Percentiles rank a stretch among this genome's conserved stretches.
phyloP scores from a whole-genome alignment of 352 stramenopile genomes.

The Phytopythium oedochilum region DNA sequence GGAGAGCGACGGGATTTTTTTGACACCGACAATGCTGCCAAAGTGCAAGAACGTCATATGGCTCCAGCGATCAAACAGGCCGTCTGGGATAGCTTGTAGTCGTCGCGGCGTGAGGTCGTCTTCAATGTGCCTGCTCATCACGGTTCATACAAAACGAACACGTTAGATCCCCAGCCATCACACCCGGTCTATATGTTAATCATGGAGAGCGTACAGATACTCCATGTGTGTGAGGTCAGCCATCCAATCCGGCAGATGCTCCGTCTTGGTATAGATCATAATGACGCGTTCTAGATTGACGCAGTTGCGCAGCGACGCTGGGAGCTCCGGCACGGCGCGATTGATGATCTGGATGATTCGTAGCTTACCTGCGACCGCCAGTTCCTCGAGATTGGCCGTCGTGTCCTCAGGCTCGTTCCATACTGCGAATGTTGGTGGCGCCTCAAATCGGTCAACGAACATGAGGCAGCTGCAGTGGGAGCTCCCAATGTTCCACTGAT shows the following conservation, averaged over 20 bases:
- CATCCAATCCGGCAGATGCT: slow-evolving; percentile 16
- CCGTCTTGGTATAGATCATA: slow-evolving; percentile 32
- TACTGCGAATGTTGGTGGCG: slow-evolving; percentile 22
- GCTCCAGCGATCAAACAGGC: slow-evolving; percentile 31
- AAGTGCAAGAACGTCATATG: slow-evolving; percentile 36
- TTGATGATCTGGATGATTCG: slow-evolving; percentile 50
- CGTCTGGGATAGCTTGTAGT: too few species aligned
- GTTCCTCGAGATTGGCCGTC: slow-evolving; percentile 16
- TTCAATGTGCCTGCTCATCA: too few species aligned
- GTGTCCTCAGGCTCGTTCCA: slow-evolving; percentile 36
- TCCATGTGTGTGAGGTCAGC: slow-evolving; percentile 25
- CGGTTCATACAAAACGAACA: too few species aligned
- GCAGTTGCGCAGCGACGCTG: slow-evolving; percentile 24
- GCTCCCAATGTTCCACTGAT: slow-evolving; percentile 16
- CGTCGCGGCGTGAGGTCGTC: too few species aligned
- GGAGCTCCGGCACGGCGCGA: slow-evolving; percentile 24
- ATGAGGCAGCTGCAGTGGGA: slow-evolving; percentile 28
- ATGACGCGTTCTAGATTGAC: slow-evolving; percentile 28
- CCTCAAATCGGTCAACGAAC: slow-evolving; percentile 25
- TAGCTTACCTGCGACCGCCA: slow-evolving; percentile 30
- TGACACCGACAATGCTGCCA: slow-evolving; percentile 23
- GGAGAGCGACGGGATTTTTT: slow-evolving; percentile 24
- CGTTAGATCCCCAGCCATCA: too few species aligned
- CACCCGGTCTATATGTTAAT: too few species aligned
- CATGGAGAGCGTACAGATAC: slow-evolving; percentile 24